Base-by-base conservation (phyloP, 164 flowering plant genomes). In the Stephania yunnanensis region DNA sequence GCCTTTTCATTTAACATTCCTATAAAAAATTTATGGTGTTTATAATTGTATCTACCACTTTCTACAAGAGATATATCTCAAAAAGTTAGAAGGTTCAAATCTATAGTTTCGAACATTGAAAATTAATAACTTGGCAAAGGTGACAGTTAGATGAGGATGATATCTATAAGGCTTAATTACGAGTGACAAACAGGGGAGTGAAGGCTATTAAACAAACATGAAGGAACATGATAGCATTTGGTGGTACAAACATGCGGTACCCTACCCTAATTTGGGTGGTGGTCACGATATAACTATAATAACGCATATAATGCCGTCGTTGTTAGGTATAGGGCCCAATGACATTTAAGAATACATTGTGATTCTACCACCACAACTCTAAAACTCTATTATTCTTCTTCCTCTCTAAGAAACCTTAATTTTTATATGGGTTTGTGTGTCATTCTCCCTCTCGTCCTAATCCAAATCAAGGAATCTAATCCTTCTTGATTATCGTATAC, bases 401-500 rank as follows among this genome's bases (percentile, higher is more conserved):
- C 20, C 10, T 20, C 8, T 48, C 53, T 64, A 64, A 25, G 25
- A 25, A 25, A 36, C 4, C 42, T 36, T 5, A 64, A 30, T 42
- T 15, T 68, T 68, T 68, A 2, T 53, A 19, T 1, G 25, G 66
- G 65, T 19, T 61, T 61, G 20, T 29, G 7, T n/a, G 66, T 58
- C 65, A 17, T 10, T 10, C n/a, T 25, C 20, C 4, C 22, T 36
- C 45, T 31, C 44, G 48, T 46, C 52, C 72, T 70, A 46, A 70
- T 70, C 72, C 52, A 25, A 46, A 46, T 46, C 58, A 46, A 46
- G 17, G 72, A 46, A 70, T 70, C 72, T 70, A 70, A 68, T 68
- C 13, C 30, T 50, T 10, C 15, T 50, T 50, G 11, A 11, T 50
- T 52, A 11, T 61, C 4, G 5, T 61, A 52, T n/a, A 13, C 31